Evolutionary conservation across 1,284 basidiomycete species (phyloP).

Genomic region (Apiotrichum laibachii): DNA sequence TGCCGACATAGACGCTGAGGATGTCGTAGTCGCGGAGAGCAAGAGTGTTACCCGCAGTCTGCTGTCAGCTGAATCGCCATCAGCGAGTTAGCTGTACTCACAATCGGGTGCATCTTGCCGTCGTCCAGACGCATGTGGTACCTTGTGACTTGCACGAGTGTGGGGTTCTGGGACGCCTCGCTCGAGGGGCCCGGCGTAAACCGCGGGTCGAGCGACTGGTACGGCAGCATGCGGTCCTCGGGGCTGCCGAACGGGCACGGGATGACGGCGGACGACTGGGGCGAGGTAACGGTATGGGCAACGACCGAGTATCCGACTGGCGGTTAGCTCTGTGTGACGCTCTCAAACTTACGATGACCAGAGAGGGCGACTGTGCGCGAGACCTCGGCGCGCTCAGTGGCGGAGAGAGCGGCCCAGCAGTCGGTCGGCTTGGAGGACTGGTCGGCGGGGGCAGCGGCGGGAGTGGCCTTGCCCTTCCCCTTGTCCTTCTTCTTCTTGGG

Average conservation of each 20-base stretch:
- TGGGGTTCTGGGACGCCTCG: constrained; percentile 14
- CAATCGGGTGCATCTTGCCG: constrained; percentile 43
- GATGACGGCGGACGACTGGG: constrained; percentile 31
- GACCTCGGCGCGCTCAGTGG: constrained; percentile 36
- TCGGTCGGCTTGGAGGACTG: constrained; percentile 5
- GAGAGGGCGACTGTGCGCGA: constrained; percentile 33
- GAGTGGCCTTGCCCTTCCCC: constrained; percentile 38
- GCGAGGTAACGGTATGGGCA: constrained; percentile 37
- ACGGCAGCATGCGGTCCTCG: constrained; percentile 29
- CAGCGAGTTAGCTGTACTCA: constrained; percentile 20
- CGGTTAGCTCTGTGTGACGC: not conserved
- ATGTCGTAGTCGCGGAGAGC: constrained; percentile 44
- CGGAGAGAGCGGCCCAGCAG: constrained; percentile 43
- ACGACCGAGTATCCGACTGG: constrained; percentile 49
- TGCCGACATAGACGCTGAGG: constrained; percentile 42
- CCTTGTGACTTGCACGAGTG: constrained; percentile 45
- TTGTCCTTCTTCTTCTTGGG: constrained; percentile 34
- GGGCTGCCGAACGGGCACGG: constrained; percentile 37
- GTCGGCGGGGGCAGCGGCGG: not conserved
- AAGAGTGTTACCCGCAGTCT: constrained; percentile 42
- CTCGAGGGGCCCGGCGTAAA: constrained; percentile 13
- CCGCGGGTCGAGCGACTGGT: constrained; percentile 44
- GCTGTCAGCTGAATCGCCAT: not conserved
- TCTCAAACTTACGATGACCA: constrained; percentile 40
- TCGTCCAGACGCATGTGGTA: constrained; percentile 48